Conservation (phyloP, 768 basidiomycete species). For the Leccinum rimulosum region DNA sequence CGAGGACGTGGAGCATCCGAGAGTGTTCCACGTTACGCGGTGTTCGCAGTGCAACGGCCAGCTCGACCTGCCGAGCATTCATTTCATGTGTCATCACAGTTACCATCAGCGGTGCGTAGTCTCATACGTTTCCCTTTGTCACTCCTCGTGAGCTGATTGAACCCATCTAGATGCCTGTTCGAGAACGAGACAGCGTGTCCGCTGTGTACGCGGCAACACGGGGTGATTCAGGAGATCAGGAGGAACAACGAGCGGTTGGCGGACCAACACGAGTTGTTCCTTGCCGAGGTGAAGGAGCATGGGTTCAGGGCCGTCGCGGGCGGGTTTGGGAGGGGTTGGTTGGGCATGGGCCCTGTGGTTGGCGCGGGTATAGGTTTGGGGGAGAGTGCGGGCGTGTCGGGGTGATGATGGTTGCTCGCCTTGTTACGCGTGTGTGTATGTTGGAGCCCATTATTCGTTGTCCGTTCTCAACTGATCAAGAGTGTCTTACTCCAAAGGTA, state of each 20-base stretch:
- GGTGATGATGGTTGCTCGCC: background rate
- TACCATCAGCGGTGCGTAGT: conserved; percentile 82
- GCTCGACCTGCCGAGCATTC: conserved; percentile 88
- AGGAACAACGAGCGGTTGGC: conserved; percentile 81
- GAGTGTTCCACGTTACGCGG: conserved; percentile 91
- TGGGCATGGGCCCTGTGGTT: conserved; percentile 27
- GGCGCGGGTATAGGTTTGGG: background rate
- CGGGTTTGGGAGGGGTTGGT: conserved; percentile 66
- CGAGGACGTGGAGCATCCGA: conserved; percentile 71
- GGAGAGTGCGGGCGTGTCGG: background rate
- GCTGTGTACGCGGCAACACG: conserved; percentile 81
- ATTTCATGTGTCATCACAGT: conserved; percentile 98
- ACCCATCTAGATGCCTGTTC: conserved; percentile 65
- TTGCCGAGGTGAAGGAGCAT: conserved; percentile 66
- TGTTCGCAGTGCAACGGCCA: conserved; percentile 89
- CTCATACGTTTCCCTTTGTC: background rate
- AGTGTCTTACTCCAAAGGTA: too few species aligned
- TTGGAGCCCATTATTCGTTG: too few species aligned
- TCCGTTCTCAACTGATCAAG: too few species aligned
- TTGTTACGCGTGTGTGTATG: too few species aligned
- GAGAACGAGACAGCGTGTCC: conserved; percentile 92
- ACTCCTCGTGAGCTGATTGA: background rate
- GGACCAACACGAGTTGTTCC: conserved; percentile 78
- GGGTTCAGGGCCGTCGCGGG: conserved; percentile 72
- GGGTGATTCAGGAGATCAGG: conserved; percentile 86